Evolutionary conservation across 2,329 filamentous ascomycete species (phyloP).

Genomic region (Chaetomiaceae sp.): DNA sequence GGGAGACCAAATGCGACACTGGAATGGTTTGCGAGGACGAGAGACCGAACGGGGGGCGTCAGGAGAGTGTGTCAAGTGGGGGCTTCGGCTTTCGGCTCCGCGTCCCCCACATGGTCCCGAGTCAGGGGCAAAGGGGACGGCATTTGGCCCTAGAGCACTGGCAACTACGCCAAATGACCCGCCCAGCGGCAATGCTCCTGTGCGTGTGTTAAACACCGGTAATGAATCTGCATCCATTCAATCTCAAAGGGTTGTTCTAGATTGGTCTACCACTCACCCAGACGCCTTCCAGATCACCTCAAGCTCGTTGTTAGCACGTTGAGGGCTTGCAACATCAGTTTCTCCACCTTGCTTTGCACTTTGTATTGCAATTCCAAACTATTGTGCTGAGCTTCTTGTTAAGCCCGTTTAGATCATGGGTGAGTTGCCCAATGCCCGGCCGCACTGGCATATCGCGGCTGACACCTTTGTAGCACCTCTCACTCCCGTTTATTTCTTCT

Average conservation of each 20-base stretch:
- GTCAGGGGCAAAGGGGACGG: neutral
- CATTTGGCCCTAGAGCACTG: neutral
- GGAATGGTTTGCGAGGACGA: neutral
- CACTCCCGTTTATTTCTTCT: slow-evolving; percentile 60
- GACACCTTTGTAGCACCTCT: neutral
- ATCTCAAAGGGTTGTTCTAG: no score
- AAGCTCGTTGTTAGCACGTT: no score
- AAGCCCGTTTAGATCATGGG: neutral
- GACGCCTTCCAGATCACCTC: no score
- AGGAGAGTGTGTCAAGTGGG: neutral
- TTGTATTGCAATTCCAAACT: no score
- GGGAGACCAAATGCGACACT: neutral
- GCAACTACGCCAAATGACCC: no score
- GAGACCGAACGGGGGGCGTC: neutral
- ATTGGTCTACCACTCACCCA: no score
- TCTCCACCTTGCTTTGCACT: no score
- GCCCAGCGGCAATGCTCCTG: neutral
- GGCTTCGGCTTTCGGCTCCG: neutral
- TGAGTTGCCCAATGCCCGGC: neutral
- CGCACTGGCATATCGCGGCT: neutral
- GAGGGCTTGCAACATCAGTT: no score
- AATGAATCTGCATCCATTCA: no score
- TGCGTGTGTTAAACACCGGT: no score
- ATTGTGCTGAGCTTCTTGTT: no score
- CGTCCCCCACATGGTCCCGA: slow-evolving; percentile 3